phyloP scores from a whole-genome alignment of 441 rosid species.

The Adansonia grandidieri region DNA sequence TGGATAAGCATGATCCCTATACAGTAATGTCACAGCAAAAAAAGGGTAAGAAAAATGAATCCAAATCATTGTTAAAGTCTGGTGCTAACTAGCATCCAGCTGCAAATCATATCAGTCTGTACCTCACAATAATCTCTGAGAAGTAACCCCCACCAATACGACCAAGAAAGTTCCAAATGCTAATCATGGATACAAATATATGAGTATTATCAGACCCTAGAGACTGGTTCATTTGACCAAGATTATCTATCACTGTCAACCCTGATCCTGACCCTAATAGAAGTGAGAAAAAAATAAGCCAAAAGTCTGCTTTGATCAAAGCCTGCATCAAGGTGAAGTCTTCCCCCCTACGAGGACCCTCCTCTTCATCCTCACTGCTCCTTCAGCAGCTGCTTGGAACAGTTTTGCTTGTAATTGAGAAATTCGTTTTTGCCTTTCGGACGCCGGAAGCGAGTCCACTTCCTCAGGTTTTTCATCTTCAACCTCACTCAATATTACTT shows the following conservation, averaged over 20 bases:
- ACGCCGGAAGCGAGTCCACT: slow-evolving; percentile 81
- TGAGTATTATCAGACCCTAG: slow-evolving; percentile 80
- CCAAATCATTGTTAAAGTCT: slow-evolving; percentile 16
- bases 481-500: slow-evolving; percentile 82
- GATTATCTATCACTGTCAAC: slow-evolving; percentile 90
- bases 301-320: slow-evolving; percentile 85
- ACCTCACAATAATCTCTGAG: slow-evolving; percentile 91
- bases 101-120: slow-evolving; percentile 20
- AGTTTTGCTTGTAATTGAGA: slow-evolving; percentile 82
- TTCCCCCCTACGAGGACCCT: slow-evolving; percentile 88
- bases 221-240: slow-evolving; percentile 97
- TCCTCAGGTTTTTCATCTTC: slow-evolving; percentile 92
- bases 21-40: slow-evolving; percentile 12
- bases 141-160: slow-evolving; percentile 91
- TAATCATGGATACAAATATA: slow-evolving; percentile 90
- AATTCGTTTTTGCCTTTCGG: slow-evolving; percentile 78
- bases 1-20: slow-evolving; percentile 87
- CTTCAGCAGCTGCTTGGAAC: slow-evolving; percentile 88
- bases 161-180: slow-evolving; percentile 98
- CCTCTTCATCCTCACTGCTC: slow-evolving; percentile 83
- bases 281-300: slow-evolving; percentile 88
- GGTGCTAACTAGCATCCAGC: slow-evolving; percentile 1
- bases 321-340: slow-evolving; percentile 91
- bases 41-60: slow-evolving; percentile 22
- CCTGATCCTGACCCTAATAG: slow-evolving; percentile 96